phyloP scores from a whole-genome alignment of 805 yeast genomes.

The Kodamaea sagamina region DNA sequence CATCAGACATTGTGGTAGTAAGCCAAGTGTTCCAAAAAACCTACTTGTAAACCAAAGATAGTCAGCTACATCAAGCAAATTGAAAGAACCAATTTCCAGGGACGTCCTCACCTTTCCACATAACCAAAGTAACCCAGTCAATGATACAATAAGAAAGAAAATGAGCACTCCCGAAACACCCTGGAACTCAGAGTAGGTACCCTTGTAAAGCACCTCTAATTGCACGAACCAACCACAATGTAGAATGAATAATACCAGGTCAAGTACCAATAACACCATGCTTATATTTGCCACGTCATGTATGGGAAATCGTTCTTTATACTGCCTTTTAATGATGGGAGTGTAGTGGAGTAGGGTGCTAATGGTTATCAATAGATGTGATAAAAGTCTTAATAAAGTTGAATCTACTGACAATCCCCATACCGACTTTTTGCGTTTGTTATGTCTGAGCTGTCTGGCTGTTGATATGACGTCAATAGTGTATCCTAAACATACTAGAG shows the following conservation, averaged over 20 bases:
- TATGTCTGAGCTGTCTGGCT: conserved; percentile 7
- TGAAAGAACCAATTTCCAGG: conserved; percentile 18
- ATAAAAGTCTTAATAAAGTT: conserved; percentile 1
- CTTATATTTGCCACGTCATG: conserved; percentile 28
- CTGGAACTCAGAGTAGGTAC: conserved; percentile 38
- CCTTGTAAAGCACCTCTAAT: conserved; percentile 19
- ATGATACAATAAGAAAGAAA: conserved; percentile 8
- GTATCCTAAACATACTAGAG: background rate
- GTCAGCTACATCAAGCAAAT: conserved; percentile 43
- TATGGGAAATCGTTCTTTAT: conserved; percentile 35
- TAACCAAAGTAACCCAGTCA: conserved; percentile 11
- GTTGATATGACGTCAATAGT: background rate
- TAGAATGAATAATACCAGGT: conserved; percentile 16
- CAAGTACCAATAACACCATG: conserved; percentile 17
- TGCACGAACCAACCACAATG: conserved; percentile 26
- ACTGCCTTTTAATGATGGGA: conserved; percentile 12
- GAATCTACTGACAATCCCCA: conserved; percentile 12
- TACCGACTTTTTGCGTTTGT: conserved; percentile 9
- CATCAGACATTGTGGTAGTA: conserved; percentile 38
- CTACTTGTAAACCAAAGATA: conserved; percentile 40
- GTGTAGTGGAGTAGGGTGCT: conserved; percentile 5
- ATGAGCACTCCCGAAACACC: conserved; percentile 27
- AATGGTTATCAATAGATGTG: background rate
- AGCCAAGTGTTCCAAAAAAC: conserved; percentile 23
- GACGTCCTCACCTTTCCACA: conserved; percentile 6